phyloP scores from a whole-genome alignment of 2,329 filamentous ascomycete genomes.

The Fusarium zealandicum region DNA sequence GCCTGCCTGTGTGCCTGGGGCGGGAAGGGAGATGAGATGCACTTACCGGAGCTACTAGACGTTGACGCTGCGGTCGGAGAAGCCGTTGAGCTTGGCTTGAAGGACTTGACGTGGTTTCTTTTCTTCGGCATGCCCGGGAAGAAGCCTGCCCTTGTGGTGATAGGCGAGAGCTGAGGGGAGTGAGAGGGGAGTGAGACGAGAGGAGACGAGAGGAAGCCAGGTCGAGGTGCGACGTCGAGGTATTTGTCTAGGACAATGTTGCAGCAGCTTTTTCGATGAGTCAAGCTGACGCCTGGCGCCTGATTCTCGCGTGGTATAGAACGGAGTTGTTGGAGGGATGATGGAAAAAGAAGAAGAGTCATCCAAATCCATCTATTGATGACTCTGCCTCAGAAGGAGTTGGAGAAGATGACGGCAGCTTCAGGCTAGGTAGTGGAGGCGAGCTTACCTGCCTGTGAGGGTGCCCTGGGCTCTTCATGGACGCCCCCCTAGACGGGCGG shows the following conservation, averaged over 20 bases:
- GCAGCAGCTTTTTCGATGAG: slow-evolving; percentile 29
- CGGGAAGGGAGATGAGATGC: neutral
- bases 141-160: slow-evolving; percentile 21
- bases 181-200: slow-evolving; percentile 10
- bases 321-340: slow-evolving; percentile 8
- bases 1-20: slow-evolving; percentile 11
- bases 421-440: too few species aligned
- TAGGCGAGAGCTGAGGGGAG: slow-evolving; percentile 21
- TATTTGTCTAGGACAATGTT: slow-evolving; percentile 25
- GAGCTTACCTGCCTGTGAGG: slow-evolving; percentile 1
- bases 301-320: slow-evolving; percentile 10
- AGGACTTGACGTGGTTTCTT: slow-evolving; percentile 61
- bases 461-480: slow-evolving; percentile 12
- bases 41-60: slow-evolving; percentile 41
- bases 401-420: slow-evolving; percentile 16
- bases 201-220: neutral
- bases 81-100: slow-evolving; percentile 65
- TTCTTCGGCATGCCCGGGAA: slow-evolving; percentile 67
- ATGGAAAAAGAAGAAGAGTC: slow-evolving; percentile 25
- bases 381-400: neutral
- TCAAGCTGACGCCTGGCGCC: slow-evolving; percentile 20
- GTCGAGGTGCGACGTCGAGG: slow-evolving; percentile 20
- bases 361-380: slow-evolving; percentile 6
- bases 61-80: slow-evolving; percentile 48
- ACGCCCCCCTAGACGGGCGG: slow-evolving; percentile 5